phyloP scores from a whole-genome alignment of 1,284 basidiomycete species.

The Retiboletus flavoniger region DNA sequence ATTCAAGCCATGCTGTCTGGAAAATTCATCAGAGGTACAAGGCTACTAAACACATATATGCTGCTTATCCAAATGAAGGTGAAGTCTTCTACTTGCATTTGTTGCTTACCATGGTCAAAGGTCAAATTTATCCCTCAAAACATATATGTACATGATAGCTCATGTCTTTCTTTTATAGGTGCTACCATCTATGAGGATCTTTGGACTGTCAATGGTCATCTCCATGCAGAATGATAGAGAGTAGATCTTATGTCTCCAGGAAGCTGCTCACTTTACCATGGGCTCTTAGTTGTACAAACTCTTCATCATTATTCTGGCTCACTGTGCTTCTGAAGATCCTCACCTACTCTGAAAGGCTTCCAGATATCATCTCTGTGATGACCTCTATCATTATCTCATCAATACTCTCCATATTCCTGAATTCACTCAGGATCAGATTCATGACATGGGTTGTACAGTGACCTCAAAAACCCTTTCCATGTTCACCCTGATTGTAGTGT shows the following conservation, averaged over 20 bases:
- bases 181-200: constrained; percentile 34
- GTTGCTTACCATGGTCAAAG: constrained; percentile 36
- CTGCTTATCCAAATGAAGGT: constrained; percentile 19
- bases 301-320: constrained; percentile 38
- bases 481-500: too few species aligned
- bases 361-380: too few species aligned
- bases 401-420: too few species aligned
- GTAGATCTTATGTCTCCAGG: constrained; percentile 34
- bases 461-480: too few species aligned
- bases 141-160: too few species aligned
- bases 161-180: constrained; percentile 1
- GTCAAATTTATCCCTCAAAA: neutral
- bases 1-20: too few species aligned
- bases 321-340: too few species aligned
- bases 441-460: too few species aligned
- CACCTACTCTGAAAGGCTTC: too few species aligned
- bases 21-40: neutral
- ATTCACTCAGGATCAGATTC: too few species aligned
- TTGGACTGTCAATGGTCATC: constrained; percentile 19
- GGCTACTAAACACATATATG: constrained; percentile 38
- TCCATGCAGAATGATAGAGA: constrained; percentile 36
- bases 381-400: too few species aligned
- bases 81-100: constrained; percentile 37
- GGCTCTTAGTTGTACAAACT: constrained; percentile 30
- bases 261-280: constrained; percentile 33